Evolutionary conservation across 2,329 filamentous ascomycete species (phyloP), one percentile per base, ranked within the genome.

Genomic region (Colletotrichum higginsianum): DNA sequence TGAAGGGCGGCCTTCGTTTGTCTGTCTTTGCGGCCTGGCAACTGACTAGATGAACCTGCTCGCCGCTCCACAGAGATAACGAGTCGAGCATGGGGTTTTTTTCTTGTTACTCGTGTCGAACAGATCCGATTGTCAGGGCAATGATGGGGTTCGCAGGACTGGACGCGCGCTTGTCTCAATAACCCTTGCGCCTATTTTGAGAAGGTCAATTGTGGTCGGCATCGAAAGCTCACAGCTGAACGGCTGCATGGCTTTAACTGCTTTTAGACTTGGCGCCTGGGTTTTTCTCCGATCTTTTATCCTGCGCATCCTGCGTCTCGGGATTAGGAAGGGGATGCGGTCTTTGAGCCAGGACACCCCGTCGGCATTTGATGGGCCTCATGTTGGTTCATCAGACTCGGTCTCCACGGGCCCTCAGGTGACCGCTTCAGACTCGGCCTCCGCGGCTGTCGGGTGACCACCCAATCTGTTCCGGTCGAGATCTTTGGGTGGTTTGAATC

Each of bases 31-130:
- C 49, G 23, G 18, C 15, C 21, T 44, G 11, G 21, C 35, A 52
- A 53, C 47, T 63, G 49, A 44, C 61, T n/a, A 44, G 49, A 35
- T 40, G 35, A 55, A 63, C 23, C 44, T 55, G 61, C 61, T 55
- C 16, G 18, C 21, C 23, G 18, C 21, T 35, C 21, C 12, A 30
- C 23, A 6, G 47, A 63, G 49, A 63, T 46, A 53, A 46, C 5
- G 30, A 62, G 3, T 35, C 47, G 46, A 35, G 26, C 50, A 13
- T 38, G 35, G 47, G 35, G 35, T 44, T 53, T 26, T 18, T 30
- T 13, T 15, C 16, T 23, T 30, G 8, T 13, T 18, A 15, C 11
- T 40, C 55, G 8, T 18, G 46, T 18, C 4, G 9, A 61, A 16
- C 60, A 12, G 21, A 6, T 3, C 35, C 53, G 2, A 40, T 23